phyloP scores from a whole-genome alignment of 345 rosid species.

The Rhodamnia argentea region DNA sequence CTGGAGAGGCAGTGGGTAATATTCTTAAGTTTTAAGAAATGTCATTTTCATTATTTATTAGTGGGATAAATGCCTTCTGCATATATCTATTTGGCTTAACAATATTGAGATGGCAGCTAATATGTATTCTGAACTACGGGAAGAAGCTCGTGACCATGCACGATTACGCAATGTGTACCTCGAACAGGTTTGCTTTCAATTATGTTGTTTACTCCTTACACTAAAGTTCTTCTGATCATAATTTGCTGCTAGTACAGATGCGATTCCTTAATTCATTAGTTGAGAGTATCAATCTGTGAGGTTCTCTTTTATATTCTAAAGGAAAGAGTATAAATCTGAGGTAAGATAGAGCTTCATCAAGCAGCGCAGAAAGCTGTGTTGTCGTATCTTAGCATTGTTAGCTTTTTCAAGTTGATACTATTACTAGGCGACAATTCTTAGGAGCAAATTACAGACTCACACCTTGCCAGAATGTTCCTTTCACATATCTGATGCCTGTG shows the following conservation, averaged over 20 bases:
- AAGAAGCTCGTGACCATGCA: constrained; percentile 91
- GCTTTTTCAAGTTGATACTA: not conserved
- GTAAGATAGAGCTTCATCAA: not conserved
- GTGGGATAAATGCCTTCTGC: constrained; percentile 16
- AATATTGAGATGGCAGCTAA: constrained; percentile 64
- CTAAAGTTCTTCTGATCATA: not conserved
- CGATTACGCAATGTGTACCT: constrained; percentile 81
- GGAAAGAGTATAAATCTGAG: not conserved
- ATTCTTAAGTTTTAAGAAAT: constrained; percentile 14
- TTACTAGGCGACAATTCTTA: not conserved
- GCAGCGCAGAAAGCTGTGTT: not conserved
- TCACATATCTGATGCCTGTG: not conserved
- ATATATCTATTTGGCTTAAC: constrained; percentile 30
- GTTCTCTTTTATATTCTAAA: not conserved
- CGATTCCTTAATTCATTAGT: not conserved
- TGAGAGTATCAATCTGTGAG: not conserved
- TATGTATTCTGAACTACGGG: constrained; percentile 77
- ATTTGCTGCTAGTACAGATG: not conserved
- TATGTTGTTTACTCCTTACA: not conserved
- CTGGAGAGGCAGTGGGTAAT: constrained; percentile 99
- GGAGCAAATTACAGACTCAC: not conserved
- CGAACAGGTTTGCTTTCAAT: constrained; percentile 60
- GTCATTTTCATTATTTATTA: constrained; percentile 8
- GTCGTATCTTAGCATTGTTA: not conserved
- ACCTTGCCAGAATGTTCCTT: not conserved